Conservation (phyloP, 2,329 filamentous ascomycete species). For the Plenodomus lindquistii region DNA sequence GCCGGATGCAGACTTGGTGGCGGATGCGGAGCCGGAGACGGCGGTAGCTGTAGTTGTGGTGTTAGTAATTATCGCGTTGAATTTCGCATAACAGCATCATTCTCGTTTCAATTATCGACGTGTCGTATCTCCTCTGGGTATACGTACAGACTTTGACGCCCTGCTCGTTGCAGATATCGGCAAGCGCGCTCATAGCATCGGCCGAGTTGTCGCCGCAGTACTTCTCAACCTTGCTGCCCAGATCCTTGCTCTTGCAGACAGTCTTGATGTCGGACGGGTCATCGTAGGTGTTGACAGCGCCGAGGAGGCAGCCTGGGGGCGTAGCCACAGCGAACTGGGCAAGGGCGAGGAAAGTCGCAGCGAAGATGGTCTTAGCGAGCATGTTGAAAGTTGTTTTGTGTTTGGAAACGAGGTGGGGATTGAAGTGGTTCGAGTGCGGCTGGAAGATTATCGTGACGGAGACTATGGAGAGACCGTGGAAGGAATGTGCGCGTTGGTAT, state of each 20-base stretch:
- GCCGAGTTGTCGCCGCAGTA: conserved; percentile 28
- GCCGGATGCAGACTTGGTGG: conserved; percentile 17
- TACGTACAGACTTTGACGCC: conserved; percentile 37
- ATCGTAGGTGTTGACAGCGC: conserved; percentile 35
- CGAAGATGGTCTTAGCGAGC: conserved; percentile 34
- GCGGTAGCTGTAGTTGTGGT: conserved; percentile 6
- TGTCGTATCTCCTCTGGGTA: no score
- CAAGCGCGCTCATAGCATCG: conserved; percentile 30
- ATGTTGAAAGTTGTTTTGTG: conserved; percentile 17
- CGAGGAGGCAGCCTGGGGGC: conserved; percentile 35
- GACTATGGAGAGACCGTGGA: background rate
- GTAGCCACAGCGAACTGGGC: conserved; percentile 26
- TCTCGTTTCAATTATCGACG: no score
- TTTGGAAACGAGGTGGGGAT: conserved; percentile 1
- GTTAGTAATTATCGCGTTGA: conserved; percentile 11
- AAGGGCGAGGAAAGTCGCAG: conserved; percentile 29
- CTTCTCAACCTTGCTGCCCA: conserved; percentile 23
- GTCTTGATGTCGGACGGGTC: conserved; percentile 28
- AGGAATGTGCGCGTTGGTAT: conserved; percentile 10
- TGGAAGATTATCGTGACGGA: background rate
- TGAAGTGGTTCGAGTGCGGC: background rate
- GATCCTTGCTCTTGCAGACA: conserved; percentile 35
- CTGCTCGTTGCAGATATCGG: conserved; percentile 31
- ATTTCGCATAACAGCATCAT: no score
- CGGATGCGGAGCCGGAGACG: conserved; percentile 21